These are phyloP conservation scores for Cryptococcus jaspeensis DNA, from an alignment of 1,284 basidiomycete species.

Conservation along the genomic window DNA sequence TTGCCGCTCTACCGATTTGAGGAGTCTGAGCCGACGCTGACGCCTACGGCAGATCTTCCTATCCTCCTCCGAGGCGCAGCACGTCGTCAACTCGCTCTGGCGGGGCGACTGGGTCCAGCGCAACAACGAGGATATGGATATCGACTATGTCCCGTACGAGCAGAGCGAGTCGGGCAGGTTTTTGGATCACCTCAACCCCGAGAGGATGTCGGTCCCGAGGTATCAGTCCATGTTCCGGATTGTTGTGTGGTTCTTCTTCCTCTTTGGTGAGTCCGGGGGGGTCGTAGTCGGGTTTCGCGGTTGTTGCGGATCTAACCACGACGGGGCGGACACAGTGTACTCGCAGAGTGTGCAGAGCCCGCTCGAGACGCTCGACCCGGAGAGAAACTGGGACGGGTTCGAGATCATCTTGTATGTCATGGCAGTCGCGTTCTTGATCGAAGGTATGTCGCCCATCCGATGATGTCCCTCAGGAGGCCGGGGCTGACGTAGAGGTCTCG, in stretches of 20 bases:
- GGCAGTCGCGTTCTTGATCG: conserved; percentile 69
- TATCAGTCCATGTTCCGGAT: conserved; percentile 56
- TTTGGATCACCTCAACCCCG: conserved; percentile 70
- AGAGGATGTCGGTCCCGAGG: conserved; percentile 81
- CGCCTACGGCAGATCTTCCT: conserved; percentile 64
- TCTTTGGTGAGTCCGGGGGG: conserved; percentile 53
- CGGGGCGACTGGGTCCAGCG: conserved; percentile 74
- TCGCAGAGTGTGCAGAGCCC: conserved; percentile 70
- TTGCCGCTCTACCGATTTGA: background rate
- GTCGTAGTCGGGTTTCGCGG: background rate
- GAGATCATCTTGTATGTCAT: conserved; percentile 75
- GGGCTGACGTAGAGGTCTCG: background rate
- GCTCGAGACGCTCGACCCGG: conserved; percentile 41
- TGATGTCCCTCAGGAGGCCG: too few species aligned
- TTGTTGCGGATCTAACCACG: background rate
- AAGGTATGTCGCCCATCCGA: conserved; percentile 58
- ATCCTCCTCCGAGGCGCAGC: conserved; percentile 80
- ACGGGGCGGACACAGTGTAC: conserved; percentile 57
- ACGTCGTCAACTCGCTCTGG: conserved; percentile 65
- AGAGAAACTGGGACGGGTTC: conserved; percentile 64
- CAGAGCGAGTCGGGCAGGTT: conserved; percentile 55
- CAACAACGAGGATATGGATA: conserved; percentile 60
- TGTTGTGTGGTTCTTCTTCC: conserved; percentile 76
- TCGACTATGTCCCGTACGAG: conserved; percentile 52
- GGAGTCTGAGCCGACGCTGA: conserved; percentile 50